These are phyloP conservation scores for Pisolithus thermaeus DNA, from an alignment of 1,284 basidiomycete genomes.

Conservation along the genomic window DNA sequence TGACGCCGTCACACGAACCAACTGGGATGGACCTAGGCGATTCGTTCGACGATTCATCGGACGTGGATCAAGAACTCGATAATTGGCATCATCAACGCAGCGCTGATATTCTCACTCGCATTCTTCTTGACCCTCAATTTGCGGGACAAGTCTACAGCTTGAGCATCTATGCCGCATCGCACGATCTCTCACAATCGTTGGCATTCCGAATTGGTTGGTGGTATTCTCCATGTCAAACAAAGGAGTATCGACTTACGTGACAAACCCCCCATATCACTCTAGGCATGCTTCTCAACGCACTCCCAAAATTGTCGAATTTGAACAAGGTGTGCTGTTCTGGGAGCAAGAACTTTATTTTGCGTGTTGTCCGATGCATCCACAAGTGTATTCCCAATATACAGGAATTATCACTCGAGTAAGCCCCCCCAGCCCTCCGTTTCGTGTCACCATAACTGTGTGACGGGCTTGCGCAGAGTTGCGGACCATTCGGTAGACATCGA, in stretches of 20 bases:
- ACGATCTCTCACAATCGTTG: conserved; percentile 44
- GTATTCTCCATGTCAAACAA: not conserved
- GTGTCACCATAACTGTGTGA: not conserved
- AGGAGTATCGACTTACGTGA: not conserved
- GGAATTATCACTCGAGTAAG: conserved; percentile 50
- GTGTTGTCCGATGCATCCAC: conserved; percentile 49
- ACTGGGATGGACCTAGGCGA: conserved; percentile 21
- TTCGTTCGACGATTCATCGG: not conserved
- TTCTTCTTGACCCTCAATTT: conserved; percentile 56
- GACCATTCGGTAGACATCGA: conserved; percentile 48
- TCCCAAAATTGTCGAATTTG: conserved; percentile 56
- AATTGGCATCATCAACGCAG: conserved; percentile 54
- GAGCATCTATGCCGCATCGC: conserved; percentile 48
- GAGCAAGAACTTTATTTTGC: conserved; percentile 45
- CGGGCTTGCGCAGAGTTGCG: conserved; percentile 33
- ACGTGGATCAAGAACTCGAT: conserved; percentile 30
- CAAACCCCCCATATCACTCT: not conserved
- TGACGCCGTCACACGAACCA: conserved; percentile 25
- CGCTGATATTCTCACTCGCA: conserved; percentile 62
- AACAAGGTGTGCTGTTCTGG: conserved; percentile 58
- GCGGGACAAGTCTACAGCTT: conserved; percentile 52
- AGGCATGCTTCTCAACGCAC: conserved; percentile 65
- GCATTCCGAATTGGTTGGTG: conserved; percentile 57
- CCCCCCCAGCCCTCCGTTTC: not conserved
- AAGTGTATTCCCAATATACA: conserved; percentile 44